Conservation (phyloP, 148 eudicot genomes). For the Hydrangea macrophylla region DNA sequence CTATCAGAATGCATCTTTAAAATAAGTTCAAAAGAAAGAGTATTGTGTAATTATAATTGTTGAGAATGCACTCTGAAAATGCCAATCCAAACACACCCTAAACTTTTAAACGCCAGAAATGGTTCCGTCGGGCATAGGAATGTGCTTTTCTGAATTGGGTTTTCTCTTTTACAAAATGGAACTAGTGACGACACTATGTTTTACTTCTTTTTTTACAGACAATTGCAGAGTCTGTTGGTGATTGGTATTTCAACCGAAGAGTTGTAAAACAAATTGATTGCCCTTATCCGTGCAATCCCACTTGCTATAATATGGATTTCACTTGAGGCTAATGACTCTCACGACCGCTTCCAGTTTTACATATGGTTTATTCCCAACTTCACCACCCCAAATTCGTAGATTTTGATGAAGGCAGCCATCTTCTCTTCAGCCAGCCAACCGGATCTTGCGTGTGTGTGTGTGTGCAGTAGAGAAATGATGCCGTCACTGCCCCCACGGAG, state of each 20-base stretch:
- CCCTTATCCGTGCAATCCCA: constrained; percentile 84
- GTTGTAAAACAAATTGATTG: constrained; percentile 59
- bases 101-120: background rate
- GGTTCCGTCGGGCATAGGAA: background rate
- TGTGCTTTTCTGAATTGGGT: too few relatives aligned
- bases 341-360: background rate
- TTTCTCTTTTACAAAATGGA: background rate
- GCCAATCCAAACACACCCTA: too few relatives aligned
- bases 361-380: constrained; percentile 2
- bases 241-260: constrained; percentile 75
- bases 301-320: constrained; percentile 65
- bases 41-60: too few relatives aligned
- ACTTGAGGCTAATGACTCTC: constrained; percentile 16
- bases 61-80: too few relatives aligned
- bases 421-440: background rate
- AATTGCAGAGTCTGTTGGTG: constrained; percentile 81
- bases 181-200: background rate
- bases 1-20: too few relatives aligned
- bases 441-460: background rate
- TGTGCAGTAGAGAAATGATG: background rate
- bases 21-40: too few relatives aligned
- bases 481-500: background rate
- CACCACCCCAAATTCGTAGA: background rate
- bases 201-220: constrained; percentile 41
- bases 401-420: background rate